These are phyloP conservation scores for Rugosomyces carneus DNA, from an alignment of 1,284 basidiomycete species.

Conservation along the genomic window DNA sequence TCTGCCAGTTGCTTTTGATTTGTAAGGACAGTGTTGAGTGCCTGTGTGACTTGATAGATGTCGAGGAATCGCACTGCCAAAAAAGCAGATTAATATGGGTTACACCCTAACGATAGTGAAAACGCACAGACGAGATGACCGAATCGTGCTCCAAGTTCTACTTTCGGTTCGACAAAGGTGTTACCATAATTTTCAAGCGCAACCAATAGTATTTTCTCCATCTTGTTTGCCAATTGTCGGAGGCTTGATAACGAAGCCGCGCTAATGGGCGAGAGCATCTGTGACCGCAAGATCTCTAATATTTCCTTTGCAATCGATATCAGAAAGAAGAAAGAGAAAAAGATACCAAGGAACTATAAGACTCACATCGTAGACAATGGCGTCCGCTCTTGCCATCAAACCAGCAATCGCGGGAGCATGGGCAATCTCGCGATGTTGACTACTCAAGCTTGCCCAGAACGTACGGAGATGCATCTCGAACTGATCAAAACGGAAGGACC, in stretches of 20 bases:
- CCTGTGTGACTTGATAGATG: constrained; percentile 86
- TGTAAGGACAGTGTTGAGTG: constrained; percentile 75
- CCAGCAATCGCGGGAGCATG: constrained; percentile 84
- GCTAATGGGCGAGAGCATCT: constrained; percentile 75
- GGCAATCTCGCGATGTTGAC: constrained; percentile 75
- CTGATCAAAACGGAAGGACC: constrained; percentile 76
- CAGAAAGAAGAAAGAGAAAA: too few relatives aligned
- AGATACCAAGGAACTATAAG: constrained; percentile 1
- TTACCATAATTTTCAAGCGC: constrained; percentile 79
- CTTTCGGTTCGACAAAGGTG: constrained; percentile 87
- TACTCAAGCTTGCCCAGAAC: constrained; percentile 73
- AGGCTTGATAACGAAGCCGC: constrained; percentile 61
- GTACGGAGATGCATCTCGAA: constrained; percentile 79
- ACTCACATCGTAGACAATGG: constrained; percentile 81
- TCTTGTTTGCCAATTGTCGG: constrained; percentile 80
- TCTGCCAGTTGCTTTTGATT: constrained; percentile 79
- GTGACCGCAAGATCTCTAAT: constrained; percentile 73
- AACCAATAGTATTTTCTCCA: constrained; percentile 81
- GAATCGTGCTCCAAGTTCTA: constrained; percentile 82
- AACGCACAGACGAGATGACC: constrained; percentile 78
- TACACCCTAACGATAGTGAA: constrained; percentile 8
- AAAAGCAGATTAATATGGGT: constrained; percentile 9
- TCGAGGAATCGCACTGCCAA: constrained; percentile 80
- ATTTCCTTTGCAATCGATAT: constrained; percentile 57
- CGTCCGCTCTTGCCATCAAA: constrained; percentile 82